Evolutionary conservation across 352 stramenopile species (phyloP), one percentile per base, ranked within the genome.

Genomic region (Globisporangium viniferum): DNA sequence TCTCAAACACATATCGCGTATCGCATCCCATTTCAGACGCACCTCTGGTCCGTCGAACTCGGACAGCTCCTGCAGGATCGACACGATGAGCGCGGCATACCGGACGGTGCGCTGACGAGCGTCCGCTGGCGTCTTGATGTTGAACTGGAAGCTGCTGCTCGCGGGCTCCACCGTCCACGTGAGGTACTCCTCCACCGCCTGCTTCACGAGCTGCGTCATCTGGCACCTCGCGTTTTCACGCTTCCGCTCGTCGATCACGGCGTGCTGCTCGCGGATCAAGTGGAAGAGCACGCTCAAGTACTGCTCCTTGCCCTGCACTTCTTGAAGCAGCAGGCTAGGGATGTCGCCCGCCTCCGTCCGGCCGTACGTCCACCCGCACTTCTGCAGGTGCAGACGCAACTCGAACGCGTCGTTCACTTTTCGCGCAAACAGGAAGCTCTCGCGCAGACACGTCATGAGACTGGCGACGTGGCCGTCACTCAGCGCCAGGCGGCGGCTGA

Each of bases 231-330:
- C 81, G 6, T 92, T 84, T 3, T 92, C 81, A 29, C 82, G 75
- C 46, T 81, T 79, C n/a, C 63, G 62, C 18, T 84, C 79, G 8
- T 77, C 58, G 24, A 68, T 69, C 1, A 66, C 35, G 18, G 31
- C 35, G 14, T 49, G 36, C 24, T 66, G 59, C 36, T 62, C 65
- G 39, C 73, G 70, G 15, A 92, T 79, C 31, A 86, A 68, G 36
- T 77, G 66, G 14, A 90, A 86, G 9, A 93, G 65, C 31, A 93
- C 83, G 27, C 90, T 86, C 1, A 91, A 61, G 62, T 91, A 94
- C 69, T 90, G 82, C 9, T 84, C 77, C 69, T 93, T 94, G 48
- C 87, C 87, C 29, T 88, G 54, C 10, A 94, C 81, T 78, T 94
- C 87, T 35, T 94, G 87, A 5, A 78, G 75, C 44, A 94, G 48